Conservation (phyloP, 176 grass and related monocot genomes). For the Bolboschoenus planiculmis region DNA sequence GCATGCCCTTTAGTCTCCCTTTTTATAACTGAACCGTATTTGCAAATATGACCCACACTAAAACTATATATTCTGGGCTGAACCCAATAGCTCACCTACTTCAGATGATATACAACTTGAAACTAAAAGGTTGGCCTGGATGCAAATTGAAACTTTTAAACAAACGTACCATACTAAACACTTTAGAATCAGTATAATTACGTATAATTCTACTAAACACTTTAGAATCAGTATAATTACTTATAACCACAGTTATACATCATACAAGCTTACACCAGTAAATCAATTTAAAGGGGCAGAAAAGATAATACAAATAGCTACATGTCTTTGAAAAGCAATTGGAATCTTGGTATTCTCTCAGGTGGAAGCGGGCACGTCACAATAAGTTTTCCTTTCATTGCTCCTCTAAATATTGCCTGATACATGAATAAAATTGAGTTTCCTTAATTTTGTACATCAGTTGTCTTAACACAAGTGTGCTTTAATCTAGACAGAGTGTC, state of each 20-base stretch:
- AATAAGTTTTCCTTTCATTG: slow-evolving; percentile 93
- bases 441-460: background rate
- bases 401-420: slow-evolving; percentile 73
- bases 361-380: slow-evolving; percentile 73
- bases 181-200: too few species aligned
- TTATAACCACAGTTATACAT: background rate
- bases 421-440: background rate
- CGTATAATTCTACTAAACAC: background rate
- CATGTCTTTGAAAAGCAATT: slow-evolving; percentile 82
- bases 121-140: too few species aligned
- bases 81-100: background rate
- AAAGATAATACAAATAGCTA: slow-evolving; percentile 16
- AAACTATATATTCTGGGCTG: background rate
- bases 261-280: background rate
- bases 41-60: background rate
- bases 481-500: background rate
- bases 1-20: background rate
- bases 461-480: background rate
- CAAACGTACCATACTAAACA: too few species aligned
- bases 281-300: background rate
- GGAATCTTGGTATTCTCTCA: slow-evolving; percentile 70
- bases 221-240: background rate
- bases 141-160: too few species aligned
- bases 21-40: background rate
- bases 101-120: background rate